Percentiles rank a stretch among this genome's conserved stretches.
These are phyloP conservation scores for Alternaria sp. DNA, from an alignment of 2,329 filamentous ascomycete species.

Conservation along the genomic window DNA sequence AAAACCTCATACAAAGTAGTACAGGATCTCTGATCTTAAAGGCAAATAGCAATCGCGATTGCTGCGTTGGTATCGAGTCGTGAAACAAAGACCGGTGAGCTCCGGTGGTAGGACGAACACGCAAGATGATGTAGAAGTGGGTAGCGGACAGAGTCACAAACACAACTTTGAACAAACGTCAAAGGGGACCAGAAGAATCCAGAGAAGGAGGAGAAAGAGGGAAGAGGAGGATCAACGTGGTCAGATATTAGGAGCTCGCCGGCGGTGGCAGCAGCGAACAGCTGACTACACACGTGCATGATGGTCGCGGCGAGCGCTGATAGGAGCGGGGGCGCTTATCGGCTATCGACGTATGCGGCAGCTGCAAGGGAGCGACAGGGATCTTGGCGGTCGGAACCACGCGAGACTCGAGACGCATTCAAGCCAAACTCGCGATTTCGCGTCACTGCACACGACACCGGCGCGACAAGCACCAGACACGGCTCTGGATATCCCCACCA, in stretches of 20 bases:
- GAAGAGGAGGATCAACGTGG: slow-evolving; percentile 18
- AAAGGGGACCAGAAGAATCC: slow-evolving; percentile 16
- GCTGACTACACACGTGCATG: slow-evolving; percentile 24
- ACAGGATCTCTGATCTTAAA: background rate
- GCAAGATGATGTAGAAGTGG: slow-evolving; percentile 1
- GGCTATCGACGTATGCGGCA: slow-evolving; percentile 29
- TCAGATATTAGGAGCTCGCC: slow-evolving; percentile 20
- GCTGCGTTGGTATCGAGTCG: slow-evolving; percentile 11
- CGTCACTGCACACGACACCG: slow-evolving; percentile 13
- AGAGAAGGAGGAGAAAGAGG: slow-evolving; percentile 15
- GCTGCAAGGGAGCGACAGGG: slow-evolving; percentile 28
- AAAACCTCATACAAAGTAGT: background rate
- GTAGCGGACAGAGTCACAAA: slow-evolving; percentile 10
- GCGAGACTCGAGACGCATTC: slow-evolving; percentile 10
- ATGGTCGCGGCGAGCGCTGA: slow-evolving; percentile 27
- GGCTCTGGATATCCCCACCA: background rate
- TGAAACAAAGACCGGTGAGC: slow-evolving; percentile 18
- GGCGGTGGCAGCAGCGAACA: slow-evolving; percentile 15
- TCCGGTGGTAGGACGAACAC: slow-evolving; percentile 8
- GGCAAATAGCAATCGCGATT: background rate
- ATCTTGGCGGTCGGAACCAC: slow-evolving; percentile 33
- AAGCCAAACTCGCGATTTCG: slow-evolving; percentile 13
- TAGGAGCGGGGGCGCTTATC: slow-evolving; percentile 41
- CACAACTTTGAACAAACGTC: slow-evolving; percentile 10
- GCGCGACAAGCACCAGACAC: background rate